Evolutionary conservation across 129 eudicot genomes (phyloP).

Genomic region (Escallonia herrerae): DNA sequence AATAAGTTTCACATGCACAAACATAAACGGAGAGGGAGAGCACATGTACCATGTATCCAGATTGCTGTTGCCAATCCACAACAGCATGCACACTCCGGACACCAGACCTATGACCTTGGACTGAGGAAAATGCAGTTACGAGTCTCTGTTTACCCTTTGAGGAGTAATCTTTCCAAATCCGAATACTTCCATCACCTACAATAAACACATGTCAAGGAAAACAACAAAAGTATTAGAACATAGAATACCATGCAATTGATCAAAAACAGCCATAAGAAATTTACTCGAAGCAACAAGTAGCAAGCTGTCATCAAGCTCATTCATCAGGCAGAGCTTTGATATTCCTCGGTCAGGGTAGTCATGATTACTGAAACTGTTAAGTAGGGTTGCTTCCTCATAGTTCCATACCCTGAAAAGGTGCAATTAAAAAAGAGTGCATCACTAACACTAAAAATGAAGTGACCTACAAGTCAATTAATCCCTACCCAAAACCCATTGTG

Average conservation of each 20-base stretch:
- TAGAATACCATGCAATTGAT: neutral
- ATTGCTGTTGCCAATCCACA: constrained; percentile 99
- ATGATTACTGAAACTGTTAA: constrained; percentile 78
- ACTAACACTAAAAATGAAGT: too few species aligned
- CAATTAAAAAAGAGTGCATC: neutral
- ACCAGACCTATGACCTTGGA: constrained; percentile 84
- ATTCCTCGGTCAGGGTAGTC: constrained; percentile 83
- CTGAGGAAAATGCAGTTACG: constrained; percentile 83
- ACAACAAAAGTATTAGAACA: constrained; percentile 1
- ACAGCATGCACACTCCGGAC: constrained; percentile 77
- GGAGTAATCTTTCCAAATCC: constrained; percentile 90
- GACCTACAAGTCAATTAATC: too few species aligned
- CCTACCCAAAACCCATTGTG: too few species aligned
- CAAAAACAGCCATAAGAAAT: constrained; percentile 5
- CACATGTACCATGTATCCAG: constrained; percentile 79
- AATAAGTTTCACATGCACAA: too few species aligned
- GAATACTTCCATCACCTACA: constrained; percentile 84
- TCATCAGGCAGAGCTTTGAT: constrained; percentile 82
- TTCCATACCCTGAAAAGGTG: constrained; percentile 72
- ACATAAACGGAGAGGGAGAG: neutral
- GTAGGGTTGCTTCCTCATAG: constrained; percentile 77
- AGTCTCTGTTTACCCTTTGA: constrained; percentile 62
- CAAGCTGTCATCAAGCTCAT: constrained; percentile 90
- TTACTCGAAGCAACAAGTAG: constrained; percentile 93
- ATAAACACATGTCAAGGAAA: neutral